A percentile compares a stretch with the other conserved stretches of the same genome.
These are phyloP conservation scores for Colletotrichum sojae DNA, from an alignment of 2,329 filamentous ascomycete species.

Conservation along the genomic window DNA sequence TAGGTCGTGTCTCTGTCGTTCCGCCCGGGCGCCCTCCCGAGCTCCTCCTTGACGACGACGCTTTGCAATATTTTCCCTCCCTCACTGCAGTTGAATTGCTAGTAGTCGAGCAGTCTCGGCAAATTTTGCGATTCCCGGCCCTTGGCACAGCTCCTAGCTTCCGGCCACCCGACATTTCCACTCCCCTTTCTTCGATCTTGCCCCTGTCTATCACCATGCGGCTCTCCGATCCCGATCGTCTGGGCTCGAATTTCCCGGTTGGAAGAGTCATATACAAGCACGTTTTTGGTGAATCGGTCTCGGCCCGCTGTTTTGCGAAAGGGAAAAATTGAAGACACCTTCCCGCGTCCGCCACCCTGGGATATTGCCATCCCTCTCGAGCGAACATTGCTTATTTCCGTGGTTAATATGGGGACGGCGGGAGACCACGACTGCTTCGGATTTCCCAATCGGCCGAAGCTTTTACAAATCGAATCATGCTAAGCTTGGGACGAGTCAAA, in stretches of 20 bases:
- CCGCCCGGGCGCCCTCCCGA: conserved; percentile 28
- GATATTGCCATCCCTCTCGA: conserved; percentile 15
- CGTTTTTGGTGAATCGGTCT: neutral
- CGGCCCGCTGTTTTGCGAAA: conserved; percentile 14
- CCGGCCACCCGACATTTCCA: neutral
- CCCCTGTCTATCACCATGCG: conserved; percentile 35
- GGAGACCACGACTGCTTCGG: conserved; percentile 1
- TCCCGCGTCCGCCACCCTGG: conserved; percentile 10
- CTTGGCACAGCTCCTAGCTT: neutral
- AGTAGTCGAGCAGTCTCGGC: neutral
- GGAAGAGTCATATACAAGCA: conserved; percentile 14
- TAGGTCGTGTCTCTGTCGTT: conserved; percentile 22
- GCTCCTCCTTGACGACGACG: conserved; percentile 22
- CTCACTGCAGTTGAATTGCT: conserved; percentile 11
- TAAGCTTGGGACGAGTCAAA: too few species aligned
- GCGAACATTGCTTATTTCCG: conserved; percentile 25
- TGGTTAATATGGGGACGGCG: neutral
- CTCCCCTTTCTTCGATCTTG: conserved; percentile 7
- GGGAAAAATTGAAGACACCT: neutral
- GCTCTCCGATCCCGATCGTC: conserved; percentile 13
- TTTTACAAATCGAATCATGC: too few species aligned
- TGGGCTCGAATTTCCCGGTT: neutral
- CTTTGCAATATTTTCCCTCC: neutral
- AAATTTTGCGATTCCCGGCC: neutral
- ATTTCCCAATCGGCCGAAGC: too few species aligned